Percentiles rank a stretch among this genome's conserved stretches.
Evolutionary conservation across 305 asterid genomes (phyloP).

Genomic region (Solanum hybrid): DNA sequence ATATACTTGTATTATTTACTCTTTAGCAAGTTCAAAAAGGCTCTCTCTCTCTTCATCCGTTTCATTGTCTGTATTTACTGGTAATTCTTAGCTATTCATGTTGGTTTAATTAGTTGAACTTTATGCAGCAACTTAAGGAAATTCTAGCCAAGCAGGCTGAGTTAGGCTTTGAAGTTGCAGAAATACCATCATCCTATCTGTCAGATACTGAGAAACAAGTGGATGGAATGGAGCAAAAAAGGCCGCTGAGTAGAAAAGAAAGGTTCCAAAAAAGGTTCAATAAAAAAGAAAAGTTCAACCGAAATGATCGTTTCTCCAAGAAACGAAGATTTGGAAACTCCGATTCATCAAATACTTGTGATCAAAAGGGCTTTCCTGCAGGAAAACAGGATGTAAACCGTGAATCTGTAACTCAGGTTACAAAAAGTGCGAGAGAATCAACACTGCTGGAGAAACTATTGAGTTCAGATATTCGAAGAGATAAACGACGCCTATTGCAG

Average conservation of each 20-base stretch:
- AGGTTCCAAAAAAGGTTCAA: slow-evolving; percentile 50
- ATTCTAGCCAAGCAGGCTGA: slow-evolving; percentile 91
- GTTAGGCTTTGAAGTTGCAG: slow-evolving; percentile 92
- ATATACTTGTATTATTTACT: background rate
- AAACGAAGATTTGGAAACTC: slow-evolving; percentile 26
- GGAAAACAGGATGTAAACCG: slow-evolving; percentile 15
- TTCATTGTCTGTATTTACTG: background rate
- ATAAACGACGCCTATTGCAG: slow-evolving; percentile 57
- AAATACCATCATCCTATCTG: slow-evolving; percentile 72
- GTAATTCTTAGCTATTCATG: background rate
- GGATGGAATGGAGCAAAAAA: slow-evolving; percentile 22
- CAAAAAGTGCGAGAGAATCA: slow-evolving; percentile 33
- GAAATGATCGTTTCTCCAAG: slow-evolving; percentile 32
- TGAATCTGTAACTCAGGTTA: slow-evolving; percentile 7
- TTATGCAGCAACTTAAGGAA: slow-evolving; percentile 79
- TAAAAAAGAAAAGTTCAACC: slow-evolving; percentile 45
- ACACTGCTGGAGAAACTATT: slow-evolving; percentile 68
- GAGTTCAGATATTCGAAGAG: slow-evolving; percentile 61
- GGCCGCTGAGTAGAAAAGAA: slow-evolving; percentile 33
- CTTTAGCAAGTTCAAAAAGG: background rate
- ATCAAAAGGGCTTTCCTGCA: slow-evolving; percentile 20
- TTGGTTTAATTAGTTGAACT: background rate
- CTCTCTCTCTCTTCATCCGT: background rate
- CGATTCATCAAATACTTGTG: slow-evolving; percentile 15
- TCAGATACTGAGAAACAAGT: slow-evolving; percentile 53